Conservation (phyloP, 2,329 filamentous ascomycete genomes). For the Macrophomina phaseolina region DNA sequence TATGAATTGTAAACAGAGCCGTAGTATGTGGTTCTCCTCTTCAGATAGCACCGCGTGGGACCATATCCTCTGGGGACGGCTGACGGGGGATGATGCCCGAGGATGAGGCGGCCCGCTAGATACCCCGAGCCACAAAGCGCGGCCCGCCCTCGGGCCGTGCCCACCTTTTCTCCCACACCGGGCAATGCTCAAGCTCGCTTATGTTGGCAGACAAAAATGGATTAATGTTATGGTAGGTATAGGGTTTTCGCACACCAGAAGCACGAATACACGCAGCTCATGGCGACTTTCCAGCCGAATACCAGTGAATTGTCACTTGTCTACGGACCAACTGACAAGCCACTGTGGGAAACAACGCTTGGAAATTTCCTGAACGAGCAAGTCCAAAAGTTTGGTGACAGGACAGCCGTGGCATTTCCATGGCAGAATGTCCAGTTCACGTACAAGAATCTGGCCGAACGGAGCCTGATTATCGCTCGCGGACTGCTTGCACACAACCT, state of each 20-base stretch:
- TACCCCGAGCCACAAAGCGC: neutral
- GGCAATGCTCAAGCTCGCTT: neutral
- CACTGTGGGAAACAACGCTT: neutral
- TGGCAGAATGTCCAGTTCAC: neutral
- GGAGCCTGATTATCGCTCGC: neutral
- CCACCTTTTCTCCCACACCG: neutral
- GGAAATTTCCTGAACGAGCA: neutral
- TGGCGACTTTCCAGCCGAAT: neutral
- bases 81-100: neutral
- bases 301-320: neutral
- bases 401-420: neutral
- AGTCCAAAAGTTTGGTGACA: neutral
- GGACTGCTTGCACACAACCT: neutral
- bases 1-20: no score
- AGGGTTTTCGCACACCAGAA: no score
- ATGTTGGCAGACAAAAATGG: no score
- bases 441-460: neutral
- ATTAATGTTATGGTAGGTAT: no score
- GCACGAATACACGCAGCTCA: neutral
- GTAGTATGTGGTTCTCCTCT: neutral
- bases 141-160: conserved; percentile 1
- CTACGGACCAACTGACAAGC: neutral
- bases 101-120: neutral
- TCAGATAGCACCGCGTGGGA: neutral
- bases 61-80: no score